phyloP scores from a whole-genome alignment of 768 basidiomycete species.

The Lyophyllum shimeji region DNA sequence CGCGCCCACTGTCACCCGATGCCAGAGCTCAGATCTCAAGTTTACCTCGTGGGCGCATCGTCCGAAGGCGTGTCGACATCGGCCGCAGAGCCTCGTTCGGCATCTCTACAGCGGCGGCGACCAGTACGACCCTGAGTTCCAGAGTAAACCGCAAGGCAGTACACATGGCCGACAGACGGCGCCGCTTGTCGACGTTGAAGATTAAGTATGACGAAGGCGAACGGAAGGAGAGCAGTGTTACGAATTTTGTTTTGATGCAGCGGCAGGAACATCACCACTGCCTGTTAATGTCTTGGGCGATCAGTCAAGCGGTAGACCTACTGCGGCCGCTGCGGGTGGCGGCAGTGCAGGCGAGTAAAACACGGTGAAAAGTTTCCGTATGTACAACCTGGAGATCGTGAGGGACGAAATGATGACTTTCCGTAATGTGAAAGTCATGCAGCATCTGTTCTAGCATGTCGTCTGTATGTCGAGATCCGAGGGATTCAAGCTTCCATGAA shows the following conservation, averaged over 20 bases:
- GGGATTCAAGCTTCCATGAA: neutral
- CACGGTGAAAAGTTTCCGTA: neutral
- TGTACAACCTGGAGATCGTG: no score
- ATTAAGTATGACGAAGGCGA: neutral
- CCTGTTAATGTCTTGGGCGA: neutral
- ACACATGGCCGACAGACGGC: neutral
- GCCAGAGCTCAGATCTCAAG: neutral
- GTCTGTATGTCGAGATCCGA: neutral
- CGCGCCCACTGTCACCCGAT: neutral
- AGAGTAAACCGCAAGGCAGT: constrained; percentile 15
- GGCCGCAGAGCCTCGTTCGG: neutral
- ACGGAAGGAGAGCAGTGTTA: neutral
- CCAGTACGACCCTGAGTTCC: constrained; percentile 13
- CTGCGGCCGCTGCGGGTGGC: neutral
- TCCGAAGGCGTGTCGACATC: neutral
- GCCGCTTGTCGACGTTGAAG: neutral
- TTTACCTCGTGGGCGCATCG: neutral
- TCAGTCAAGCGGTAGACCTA: neutral
- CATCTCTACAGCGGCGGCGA: neutral
- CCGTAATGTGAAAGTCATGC: neutral
- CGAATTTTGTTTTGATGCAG: neutral
- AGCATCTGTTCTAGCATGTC: neutral
- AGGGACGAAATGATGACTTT: neutral
- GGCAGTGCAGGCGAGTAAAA: neutral
- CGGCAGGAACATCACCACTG: neutral